Conservation (phyloP, 2,329 filamentous ascomycete species). For the Hymenoscyphus fraxineus region DNA sequence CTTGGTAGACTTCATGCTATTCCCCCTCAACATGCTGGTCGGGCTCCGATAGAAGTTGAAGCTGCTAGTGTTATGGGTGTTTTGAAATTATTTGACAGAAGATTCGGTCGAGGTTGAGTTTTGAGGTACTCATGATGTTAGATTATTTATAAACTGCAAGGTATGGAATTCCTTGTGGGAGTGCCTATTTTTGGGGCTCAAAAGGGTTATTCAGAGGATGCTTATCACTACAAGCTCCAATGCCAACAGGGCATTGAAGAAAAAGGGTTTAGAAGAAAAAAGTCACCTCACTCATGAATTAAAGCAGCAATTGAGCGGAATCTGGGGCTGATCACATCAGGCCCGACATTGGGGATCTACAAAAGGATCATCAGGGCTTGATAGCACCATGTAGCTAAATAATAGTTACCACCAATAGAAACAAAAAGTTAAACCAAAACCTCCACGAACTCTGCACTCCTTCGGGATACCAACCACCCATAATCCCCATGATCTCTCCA, state of each 20-base stretch:
- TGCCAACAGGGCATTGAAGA: neutral
- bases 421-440: neutral
- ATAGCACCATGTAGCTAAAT: neutral
- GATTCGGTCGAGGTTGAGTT: constrained; percentile 53
- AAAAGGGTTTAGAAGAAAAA: neutral
- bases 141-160: neutral
- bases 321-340: neutral
- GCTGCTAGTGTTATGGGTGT: constrained; percentile 82
- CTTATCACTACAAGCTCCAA: neutral
- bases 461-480: neutral
- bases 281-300: neutral
- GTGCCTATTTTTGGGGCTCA: neutral
- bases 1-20: constrained; percentile 67
- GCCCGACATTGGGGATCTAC: neutral
- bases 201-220: neutral
- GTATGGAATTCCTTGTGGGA: neutral
- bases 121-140: neutral
- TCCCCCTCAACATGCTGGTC: constrained; percentile 37
- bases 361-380: neutral
- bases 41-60: constrained; percentile 70
- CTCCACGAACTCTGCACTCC: neutral
- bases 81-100: constrained; percentile 74
- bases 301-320: neutral
- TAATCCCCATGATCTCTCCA: neutral
- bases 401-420: neutral